Base-by-base conservation (phyloP, 768 basidiomycete genomes). In the Mycena polygramma region DNA sequence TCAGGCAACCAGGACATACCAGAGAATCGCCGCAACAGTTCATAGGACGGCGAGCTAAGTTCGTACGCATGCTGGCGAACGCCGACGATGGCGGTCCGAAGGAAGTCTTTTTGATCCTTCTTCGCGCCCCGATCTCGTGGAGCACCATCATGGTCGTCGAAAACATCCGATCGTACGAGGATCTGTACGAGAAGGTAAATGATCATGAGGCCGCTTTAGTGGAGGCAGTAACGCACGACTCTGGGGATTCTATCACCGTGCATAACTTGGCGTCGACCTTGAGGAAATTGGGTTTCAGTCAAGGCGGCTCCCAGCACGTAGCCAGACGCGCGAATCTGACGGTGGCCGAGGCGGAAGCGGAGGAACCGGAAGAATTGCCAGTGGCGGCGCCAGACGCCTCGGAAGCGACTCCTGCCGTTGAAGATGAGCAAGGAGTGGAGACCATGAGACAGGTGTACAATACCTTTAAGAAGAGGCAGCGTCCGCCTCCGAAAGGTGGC, bases 41-140 rank as follows among this genome's bases (percentile, higher is more conserved):
- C 35, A 1, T 62, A 5, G 48, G 60, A 1, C 17, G 61, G 4
- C 48, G 49, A 1, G 26, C 39, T 0, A 11, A 24, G 6, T 51
- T n/a, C n/a, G 20, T 51, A 4, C 46, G 61, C 2, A 6, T 62
- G 1, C 49, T 62, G 5, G 49, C 49, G 1, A 52, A 51, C 9
- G 6, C 49, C 14, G 61, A 62, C 15, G 61, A 62, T 8, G 61
- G 61, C 0, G 60, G 60, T 11, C 46, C 46, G 4, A n/a, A 6
- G 9, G 58, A 60, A 36, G 58, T 60, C 2, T 48, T 30, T 43
- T 17, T 52, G n/a, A n/a, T 62, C 7, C 51, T 62, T 48, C 2
- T 7, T 20, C 51, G 46, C 7, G 58, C 58, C 14, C 58, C 43
- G 30, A 62, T 62, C 6, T 2, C n/a, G 0, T 51, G 61, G 49